A percentile compares a stretch with the other conserved stretches of the same genome.
phyloP scores from a whole-genome alignment of 2,329 filamentous ascomycete genomes.

The Phyllosticta citrichinensis region DNA sequence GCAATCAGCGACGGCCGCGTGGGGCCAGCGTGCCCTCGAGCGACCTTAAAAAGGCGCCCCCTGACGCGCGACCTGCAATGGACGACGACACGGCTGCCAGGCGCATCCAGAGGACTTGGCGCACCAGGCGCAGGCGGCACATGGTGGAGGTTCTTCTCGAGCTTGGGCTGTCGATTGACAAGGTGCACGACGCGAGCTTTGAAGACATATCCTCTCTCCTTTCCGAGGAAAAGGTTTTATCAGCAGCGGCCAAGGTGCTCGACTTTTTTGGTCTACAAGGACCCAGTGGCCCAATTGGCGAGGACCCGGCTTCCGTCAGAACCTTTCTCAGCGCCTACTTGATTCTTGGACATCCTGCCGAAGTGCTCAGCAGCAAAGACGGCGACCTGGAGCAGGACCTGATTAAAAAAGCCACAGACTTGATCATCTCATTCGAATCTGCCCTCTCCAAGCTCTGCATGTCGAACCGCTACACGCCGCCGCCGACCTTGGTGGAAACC shows the following conservation, averaged over 20 bases:
- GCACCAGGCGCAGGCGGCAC: constrained; percentile 46
- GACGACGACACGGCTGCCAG: constrained; percentile 52
- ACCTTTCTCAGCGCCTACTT: constrained; percentile 74
- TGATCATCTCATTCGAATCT: constrained; percentile 69
- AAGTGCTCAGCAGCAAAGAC: constrained; percentile 67
- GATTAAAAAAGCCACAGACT: constrained; percentile 65
- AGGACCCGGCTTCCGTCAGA: constrained; percentile 59
- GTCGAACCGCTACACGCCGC: constrained; percentile 57
- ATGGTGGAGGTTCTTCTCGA: constrained; percentile 56
- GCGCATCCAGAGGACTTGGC: constrained; percentile 63
- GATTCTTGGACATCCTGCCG: constrained; percentile 67
- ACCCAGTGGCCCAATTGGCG: constrained; percentile 49
- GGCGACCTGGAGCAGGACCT: constrained; percentile 60
- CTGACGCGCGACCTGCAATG: constrained; percentile 26
- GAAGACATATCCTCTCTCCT: constrained; percentile 63
- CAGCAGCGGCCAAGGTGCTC: constrained; percentile 56
- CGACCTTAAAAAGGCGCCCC: constrained; percentile 24
- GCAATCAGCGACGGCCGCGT: constrained; percentile 48
- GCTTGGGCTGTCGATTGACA: constrained; percentile 59
- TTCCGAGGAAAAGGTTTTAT: constrained; percentile 55
- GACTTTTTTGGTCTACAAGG: constrained; percentile 55
- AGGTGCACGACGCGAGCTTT: constrained; percentile 60
- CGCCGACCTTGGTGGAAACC: constrained; percentile 50
- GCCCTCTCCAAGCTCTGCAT: constrained; percentile 56
- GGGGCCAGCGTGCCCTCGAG: constrained; percentile 44